phyloP scores from a whole-genome alignment of 768 basidiomycete species.

The Termitomyces sp. region DNA sequence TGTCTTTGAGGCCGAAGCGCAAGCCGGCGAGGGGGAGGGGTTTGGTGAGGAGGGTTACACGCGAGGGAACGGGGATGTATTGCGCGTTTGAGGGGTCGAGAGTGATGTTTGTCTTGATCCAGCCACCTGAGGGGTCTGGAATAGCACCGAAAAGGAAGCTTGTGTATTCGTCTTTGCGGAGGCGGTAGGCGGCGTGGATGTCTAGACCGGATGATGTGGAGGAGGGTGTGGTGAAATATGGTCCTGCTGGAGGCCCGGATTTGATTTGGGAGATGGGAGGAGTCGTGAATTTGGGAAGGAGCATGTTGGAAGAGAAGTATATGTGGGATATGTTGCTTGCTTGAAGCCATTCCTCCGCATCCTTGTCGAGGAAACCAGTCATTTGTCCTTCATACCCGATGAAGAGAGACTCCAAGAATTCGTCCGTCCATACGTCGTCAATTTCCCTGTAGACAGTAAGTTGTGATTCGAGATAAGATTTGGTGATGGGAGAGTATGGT shows the following conservation, averaged over 20 bases:
- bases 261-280: constrained; percentile 13
- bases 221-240: constrained; percentile 21
- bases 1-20: constrained; percentile 48
- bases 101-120: constrained; percentile 29
- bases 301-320: constrained; percentile 20
- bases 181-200: constrained; percentile 29
- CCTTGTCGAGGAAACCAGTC: constrained; percentile 22
- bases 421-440: constrained; percentile 32
- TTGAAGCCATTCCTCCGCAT: constrained; percentile 24
- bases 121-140: constrained; percentile 30
- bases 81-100: constrained; percentile 19
- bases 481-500: constrained; percentile 22
- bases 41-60: constrained; percentile 31
- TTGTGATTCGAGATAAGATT: constrained; percentile 22
- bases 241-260: constrained; percentile 23
- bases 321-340: constrained; percentile 18
- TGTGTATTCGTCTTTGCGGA: constrained; percentile 40
- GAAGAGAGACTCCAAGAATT: constrained; percentile 25
- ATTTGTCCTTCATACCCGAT: constrained; percentile 24
- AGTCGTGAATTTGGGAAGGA: constrained; percentile 12
- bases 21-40: constrained; percentile 36
- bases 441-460: constrained; percentile 18
- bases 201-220: not conserved
- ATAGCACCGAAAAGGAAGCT: constrained; percentile 41
- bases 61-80: constrained; percentile 48